Base-by-base conservation (phyloP, 257 asterid genomes). In the Anisodus tanguticus region DNA sequence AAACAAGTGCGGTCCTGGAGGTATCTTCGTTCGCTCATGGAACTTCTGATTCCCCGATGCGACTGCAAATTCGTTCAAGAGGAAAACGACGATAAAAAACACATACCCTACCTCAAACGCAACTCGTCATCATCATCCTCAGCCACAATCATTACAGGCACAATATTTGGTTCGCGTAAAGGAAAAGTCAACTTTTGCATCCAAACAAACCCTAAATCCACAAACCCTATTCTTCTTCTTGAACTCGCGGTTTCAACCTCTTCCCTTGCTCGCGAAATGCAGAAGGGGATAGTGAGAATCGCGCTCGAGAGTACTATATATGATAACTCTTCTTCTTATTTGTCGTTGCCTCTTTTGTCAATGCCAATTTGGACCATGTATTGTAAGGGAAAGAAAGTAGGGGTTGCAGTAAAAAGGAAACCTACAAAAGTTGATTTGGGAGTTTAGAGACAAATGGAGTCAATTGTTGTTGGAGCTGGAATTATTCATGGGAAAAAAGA, bases 1-100 rank as follows among this genome's bases (percentile, higher is more conserved):
- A 92, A 92, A 8, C 96, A 92, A 84, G 93, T 92, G 82, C 86
- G 89, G 26, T 91, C 96, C 22, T 92, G 96, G 96, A 83, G 91
- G 87, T 91, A 90, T 85, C 90, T 92, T 89, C 93, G 94, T 63
- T 81, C 89, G 41, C 79, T 92, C 43, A 78, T 88, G 47, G 86
- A 88, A 82, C 90, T 90, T 67, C 94, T 91, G 67, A 85, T 91
- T 60, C 92, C 93, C 9, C 87, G 89, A 13, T 91, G 94, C 92
- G 90, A 90, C 77, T 89, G 93, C 87, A 83, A 85, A 67, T 22
- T 90, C 63, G 76, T 86, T 16, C 86, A 92, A 60, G 89, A 90
- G 77, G 84, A 83, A 63, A 80, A 82, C 31, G 37, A 70, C 9
- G 35, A 79, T 84, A 77, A 83, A 72, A 85, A 84, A 58, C 72